Evolutionary conservation across 176 grass and related monocot species (phyloP), one percentile per base, ranked within the genome.

Genomic region (Ensete ventricosum): DNA sequence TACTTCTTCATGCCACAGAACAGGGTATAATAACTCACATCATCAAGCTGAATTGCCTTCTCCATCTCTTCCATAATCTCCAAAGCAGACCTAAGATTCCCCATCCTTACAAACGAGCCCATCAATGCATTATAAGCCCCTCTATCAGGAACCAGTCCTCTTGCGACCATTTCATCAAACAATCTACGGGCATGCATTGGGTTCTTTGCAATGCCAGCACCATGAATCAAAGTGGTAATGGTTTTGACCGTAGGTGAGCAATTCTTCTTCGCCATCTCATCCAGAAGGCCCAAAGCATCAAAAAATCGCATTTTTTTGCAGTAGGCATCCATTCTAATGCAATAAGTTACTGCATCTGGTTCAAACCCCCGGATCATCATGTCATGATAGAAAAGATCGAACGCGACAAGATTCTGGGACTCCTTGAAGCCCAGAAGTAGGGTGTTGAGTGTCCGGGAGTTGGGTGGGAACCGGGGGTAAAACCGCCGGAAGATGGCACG

Each of bases 381-480:
- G 25, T 92, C 93, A 77, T 96, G 89, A 83, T 96, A 96, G 85
- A 96, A 92, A 5, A 89, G 78, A 73, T 96, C 89, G 9, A 92
- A 72, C 21, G 89, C 93, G 71, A 83, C 83, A 29, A 73, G 70
- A 69, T 96, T 74, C 0, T 85, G 78, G 62, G 89, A 83, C 84
- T 96, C 85, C 89, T 90, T 96, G 90, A 96, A 96, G 4, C 89
- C 89, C 70, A 90, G 74, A 78, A 96, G 88, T 52, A 92, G 82
- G 55, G 85, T 96, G 77, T 96, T 96, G 68, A 96, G 86, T 14
- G 72, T 91, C 71, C 81, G 85, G 22, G 87, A 82, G 50, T 91
- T 84, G 16, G 88, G 85, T 8, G 85, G 81, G 82, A 86, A 92
- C 50, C 79, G 74, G 63, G 80, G 60, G 76, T 86, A 52, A 64